Evolutionary conservation across 768 basidiomycete species (phyloP).

Genomic region (Mycena galopus): DNA sequence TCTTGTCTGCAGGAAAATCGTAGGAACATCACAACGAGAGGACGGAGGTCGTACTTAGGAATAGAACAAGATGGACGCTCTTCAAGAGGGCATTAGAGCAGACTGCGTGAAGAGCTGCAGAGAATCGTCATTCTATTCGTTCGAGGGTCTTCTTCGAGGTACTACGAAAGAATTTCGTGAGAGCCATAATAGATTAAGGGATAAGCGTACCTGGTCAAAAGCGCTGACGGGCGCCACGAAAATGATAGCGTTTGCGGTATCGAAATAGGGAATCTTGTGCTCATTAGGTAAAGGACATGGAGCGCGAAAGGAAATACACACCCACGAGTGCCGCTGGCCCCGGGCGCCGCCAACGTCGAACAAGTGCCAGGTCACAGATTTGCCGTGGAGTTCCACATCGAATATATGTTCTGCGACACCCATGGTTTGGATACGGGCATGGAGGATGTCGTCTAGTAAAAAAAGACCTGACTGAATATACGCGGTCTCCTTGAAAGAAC

Average conservation of each 20-base stretch:
- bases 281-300: conserved; percentile 16
- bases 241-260: conserved; percentile 85
- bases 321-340: conserved; percentile 82
- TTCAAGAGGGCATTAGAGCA: conserved; percentile 86
- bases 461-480: conserved; percentile 47
- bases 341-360: conserved; percentile 81
- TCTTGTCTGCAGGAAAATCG: conserved; percentile 67
- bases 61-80: conserved; percentile 71
- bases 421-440: conserved; percentile 93
- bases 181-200: conserved; percentile 7
- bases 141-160: conserved; percentile 88
- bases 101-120: conserved; percentile 90
- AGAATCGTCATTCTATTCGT: conserved; percentile 91
- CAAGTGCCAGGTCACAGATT: conserved; percentile 79
- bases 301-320: conserved; percentile 40
- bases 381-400: conserved; percentile 85
- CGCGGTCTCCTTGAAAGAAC: conserved; percentile 37
- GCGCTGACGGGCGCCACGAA: conserved; percentile 85
- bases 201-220: conserved; percentile 72
- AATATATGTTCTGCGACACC: conserved; percentile 89
- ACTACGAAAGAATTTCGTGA: conserved; percentile 57
- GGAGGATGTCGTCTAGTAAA: conserved; percentile 81
- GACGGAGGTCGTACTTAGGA: conserved; percentile 61
- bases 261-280: conserved; percentile 66
- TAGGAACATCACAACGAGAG: not conserved